Evolutionary conservation across 164 flowering plant species (phyloP).

Genomic region (Vitis cinerea): DNA sequence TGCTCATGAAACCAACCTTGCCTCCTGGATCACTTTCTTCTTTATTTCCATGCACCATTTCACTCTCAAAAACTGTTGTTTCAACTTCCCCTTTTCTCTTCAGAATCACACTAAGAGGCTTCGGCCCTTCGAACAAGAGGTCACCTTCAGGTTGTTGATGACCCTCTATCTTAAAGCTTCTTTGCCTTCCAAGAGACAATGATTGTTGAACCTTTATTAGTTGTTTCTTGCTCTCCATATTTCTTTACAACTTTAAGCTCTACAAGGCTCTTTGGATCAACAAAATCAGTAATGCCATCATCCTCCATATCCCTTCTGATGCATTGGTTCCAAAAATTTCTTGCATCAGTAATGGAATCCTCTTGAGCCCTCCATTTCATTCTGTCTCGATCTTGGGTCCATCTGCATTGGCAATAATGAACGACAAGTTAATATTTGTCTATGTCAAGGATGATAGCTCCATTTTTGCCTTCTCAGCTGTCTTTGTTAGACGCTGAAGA

Average conservation of each 20-base stretch:
- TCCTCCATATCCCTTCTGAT: conserved; percentile 31
- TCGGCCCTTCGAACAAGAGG: conserved; percentile 78
- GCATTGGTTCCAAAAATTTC: conserved; percentile 26
- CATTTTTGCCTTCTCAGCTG: conserved; percentile 79
- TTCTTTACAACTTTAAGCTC: conserved; percentile 45
- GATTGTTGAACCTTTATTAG: conserved; percentile 14
- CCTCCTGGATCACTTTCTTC: conserved; percentile 22
- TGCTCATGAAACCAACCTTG: conserved; percentile 7
- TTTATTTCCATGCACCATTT: conserved; percentile 13
- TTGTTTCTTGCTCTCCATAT: conserved; percentile 27
- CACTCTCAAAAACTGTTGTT: conserved; percentile 26
- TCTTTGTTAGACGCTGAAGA: conserved; percentile 42
- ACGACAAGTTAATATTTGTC: conserved; percentile 42
- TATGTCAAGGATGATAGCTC: conserved; percentile 69
- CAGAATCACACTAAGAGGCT: conserved; percentile 73
- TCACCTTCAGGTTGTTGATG: conserved; percentile 37
- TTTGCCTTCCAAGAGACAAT: conserved; percentile 32
- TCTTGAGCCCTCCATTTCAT: conserved; percentile 38
- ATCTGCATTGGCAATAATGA: conserved; percentile 20
- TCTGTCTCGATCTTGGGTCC: conserved; percentile 20
- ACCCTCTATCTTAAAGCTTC: conserved; percentile 21
- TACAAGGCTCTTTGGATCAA: conserved; percentile 61
- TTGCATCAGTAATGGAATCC: conserved; percentile 31
- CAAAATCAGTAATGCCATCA: conserved; percentile 31
- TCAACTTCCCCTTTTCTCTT: conserved; percentile 66